Evolutionary conservation across 441 rosid species (phyloP), one percentile per base, ranked within the genome.

Genomic region (Mallotus repandus): DNA sequence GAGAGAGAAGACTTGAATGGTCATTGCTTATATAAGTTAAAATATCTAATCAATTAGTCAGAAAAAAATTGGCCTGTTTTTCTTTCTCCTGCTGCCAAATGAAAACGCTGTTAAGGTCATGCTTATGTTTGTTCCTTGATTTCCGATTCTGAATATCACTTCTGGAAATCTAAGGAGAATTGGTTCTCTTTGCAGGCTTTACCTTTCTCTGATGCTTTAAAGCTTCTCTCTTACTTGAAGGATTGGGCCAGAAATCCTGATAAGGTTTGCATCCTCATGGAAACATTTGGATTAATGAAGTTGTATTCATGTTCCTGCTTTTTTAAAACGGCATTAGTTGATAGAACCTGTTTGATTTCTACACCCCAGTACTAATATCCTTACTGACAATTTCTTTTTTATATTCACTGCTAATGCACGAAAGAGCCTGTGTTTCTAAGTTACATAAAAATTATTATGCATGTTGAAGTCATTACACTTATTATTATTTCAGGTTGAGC

Each of bases 171-270:
- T 71, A 38, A 78, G n/a, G 48, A 66, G 4, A 71, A 70, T 32
- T 80, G 29, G n/a, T 76, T 67, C 63, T 72, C 16, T 68, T 11
- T 76, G 78, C 86, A 93, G 99, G 87, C 94, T 69, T 78, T 96
- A 78, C 91, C 97, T 74, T 96, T 93, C 86, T 89, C 99, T 43
- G 97, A 91, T 84, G 91, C 95, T 73, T 81, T 96, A 77, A 96
- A 87, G 87, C 89, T 95, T 77, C 80, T 95, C 21, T 84, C 89
- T 66, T 92, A 89, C 82, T 69, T 81, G 80, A 86, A 85, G 86
- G 89, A 86, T 74, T 92, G 99, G 99, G 83, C 85, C 80, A 74
- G 83, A 69, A 86, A 83, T 82, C 91, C 90, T 0, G 96, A 89
- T 60, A 95, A 92, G 98, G 99, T 95, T 82, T 57, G 79, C 35